Conservation (phyloP, 225 moss, liverwort and hornwort species). For the Polytrichum commune region DNA sequence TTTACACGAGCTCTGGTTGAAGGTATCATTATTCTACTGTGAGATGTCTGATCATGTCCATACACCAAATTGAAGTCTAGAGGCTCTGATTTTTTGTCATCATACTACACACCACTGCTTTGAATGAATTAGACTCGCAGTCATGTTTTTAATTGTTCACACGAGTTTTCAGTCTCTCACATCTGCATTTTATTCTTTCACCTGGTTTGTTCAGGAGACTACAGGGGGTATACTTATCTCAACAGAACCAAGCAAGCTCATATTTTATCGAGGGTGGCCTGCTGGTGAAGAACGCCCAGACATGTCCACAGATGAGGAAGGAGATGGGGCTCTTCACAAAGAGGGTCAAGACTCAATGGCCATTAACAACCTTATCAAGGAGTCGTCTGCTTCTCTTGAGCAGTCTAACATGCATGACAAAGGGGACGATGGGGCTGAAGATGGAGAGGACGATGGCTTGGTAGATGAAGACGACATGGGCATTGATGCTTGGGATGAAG, state of each 20-base stretch:
- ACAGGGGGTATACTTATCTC: constrained; percentile 88
- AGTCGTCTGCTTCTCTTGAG: constrained; percentile 20
- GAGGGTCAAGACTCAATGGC: constrained; percentile 42
- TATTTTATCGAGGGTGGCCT: constrained; percentile 88
- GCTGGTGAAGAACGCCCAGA: constrained; percentile 71
- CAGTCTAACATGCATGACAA: constrained; percentile 22
- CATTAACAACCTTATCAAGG: constrained; percentile 42
- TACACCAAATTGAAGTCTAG: too few species aligned
- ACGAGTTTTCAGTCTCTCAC: too few species aligned
- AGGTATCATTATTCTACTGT: too few species aligned
- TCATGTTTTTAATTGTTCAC: too few species aligned
- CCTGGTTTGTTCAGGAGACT: constrained; percentile 48
- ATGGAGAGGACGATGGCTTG: constrained; percentile 12
- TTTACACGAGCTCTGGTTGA: too few species aligned
- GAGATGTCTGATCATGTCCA: too few species aligned
- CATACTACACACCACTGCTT: too few species aligned
- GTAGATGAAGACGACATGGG: constrained; percentile 27
- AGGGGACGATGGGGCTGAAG: constrained; percentile 14
- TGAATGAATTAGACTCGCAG: too few species aligned
- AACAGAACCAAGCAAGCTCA: constrained; percentile 74
- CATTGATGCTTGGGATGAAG: constrained; percentile 41
- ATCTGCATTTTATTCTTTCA: background rate
- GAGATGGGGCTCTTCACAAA: constrained; percentile 48
- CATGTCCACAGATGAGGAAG: constrained; percentile 34
- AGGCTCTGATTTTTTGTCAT: too few species aligned